phyloP scores from a whole-genome alignment of 2,329 filamentous ascomycete genomes.

The Parascedosporium putredinis region DNA sequence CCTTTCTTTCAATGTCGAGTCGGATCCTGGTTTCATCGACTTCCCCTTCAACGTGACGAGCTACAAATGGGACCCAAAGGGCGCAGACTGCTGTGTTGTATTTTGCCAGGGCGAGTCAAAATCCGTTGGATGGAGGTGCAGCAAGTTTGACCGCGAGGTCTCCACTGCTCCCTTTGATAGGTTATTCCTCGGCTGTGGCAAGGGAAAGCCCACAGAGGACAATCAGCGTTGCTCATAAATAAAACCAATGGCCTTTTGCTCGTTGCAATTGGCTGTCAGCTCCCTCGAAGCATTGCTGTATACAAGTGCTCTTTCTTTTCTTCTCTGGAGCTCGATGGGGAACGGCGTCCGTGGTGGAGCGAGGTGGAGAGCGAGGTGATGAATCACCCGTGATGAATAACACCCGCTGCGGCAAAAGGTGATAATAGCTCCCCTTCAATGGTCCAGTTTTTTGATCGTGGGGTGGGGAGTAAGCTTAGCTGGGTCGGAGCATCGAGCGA shows the following conservation, averaged over 20 bases:
- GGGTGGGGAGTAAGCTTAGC: no score
- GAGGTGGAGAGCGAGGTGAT: no score
- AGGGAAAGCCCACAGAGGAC: neutral
- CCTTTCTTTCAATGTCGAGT: neutral
- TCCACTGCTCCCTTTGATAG: conserved; percentile 2
- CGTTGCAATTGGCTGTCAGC: neutral
- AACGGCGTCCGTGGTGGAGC: no score
- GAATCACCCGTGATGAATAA: no score
- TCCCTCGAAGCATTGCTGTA: no score
- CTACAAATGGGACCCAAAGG: conserved; percentile 9
- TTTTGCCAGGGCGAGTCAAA: conserved; percentile 8
- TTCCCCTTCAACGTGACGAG: conserved; percentile 8
- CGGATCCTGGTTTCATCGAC: conserved; percentile 8
- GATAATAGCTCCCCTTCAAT: no score
- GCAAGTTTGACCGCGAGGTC: conserved; percentile 5
- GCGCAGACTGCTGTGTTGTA: conserved; percentile 6
- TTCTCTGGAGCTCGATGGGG: no score
- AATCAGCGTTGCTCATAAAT: conserved; percentile 6
- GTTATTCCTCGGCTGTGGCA: conserved; percentile 6
- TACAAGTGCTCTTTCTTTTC: no score
- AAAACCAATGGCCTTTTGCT: neutral
- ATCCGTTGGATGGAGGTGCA: conserved; percentile 8
- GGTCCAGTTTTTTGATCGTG: no score
- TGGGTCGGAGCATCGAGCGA: no score
- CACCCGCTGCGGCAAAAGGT: no score